These are phyloP conservation scores for Cercospora canescens DNA, from an alignment of 2,329 filamentous ascomycete species.

Conservation along the genomic window DNA sequence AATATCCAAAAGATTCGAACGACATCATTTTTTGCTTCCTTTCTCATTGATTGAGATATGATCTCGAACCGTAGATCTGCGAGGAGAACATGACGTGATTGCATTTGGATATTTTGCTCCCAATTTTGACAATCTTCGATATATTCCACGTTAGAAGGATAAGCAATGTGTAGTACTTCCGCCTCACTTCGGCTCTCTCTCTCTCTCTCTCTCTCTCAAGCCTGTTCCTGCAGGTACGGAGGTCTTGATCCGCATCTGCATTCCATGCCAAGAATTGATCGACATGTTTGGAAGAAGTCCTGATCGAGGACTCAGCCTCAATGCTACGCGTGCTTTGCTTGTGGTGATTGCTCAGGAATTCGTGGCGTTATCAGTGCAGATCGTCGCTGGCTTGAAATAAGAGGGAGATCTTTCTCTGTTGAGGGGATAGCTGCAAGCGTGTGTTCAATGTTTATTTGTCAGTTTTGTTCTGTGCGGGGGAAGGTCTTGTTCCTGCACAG, in stretches of 20 bases:
- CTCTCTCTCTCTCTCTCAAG: neutral
- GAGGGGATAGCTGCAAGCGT: too few relatives aligned
- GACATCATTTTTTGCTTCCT: neutral
- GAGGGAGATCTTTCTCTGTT: too few relatives aligned
- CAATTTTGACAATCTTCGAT: too few relatives aligned
- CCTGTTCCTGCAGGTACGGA: neutral
- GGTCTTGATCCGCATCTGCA: neutral
- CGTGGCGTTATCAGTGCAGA: too few relatives aligned
- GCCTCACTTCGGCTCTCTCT: too few relatives aligned
- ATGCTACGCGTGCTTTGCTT: neutral
- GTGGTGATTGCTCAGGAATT: too few relatives aligned
- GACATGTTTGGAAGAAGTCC: neutral
- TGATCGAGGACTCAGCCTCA: neutral
- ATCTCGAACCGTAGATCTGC: neutral
- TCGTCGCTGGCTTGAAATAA: too few relatives aligned
- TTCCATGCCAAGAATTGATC: neutral
- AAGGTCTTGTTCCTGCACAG: too few relatives aligned
- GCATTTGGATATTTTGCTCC: neutral
- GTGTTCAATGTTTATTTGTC: too few relatives aligned
- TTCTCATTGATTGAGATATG: neutral
- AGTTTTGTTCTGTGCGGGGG: too few relatives aligned
- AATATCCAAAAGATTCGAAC: neutral
- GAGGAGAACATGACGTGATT: neutral
- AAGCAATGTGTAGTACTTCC: too few relatives aligned
- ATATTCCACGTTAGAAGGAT: too few relatives aligned